These are phyloP conservation scores for Acacia acuminata DNA, from an alignment of 306 rosid genomes.

Conservation along the genomic window DNA sequence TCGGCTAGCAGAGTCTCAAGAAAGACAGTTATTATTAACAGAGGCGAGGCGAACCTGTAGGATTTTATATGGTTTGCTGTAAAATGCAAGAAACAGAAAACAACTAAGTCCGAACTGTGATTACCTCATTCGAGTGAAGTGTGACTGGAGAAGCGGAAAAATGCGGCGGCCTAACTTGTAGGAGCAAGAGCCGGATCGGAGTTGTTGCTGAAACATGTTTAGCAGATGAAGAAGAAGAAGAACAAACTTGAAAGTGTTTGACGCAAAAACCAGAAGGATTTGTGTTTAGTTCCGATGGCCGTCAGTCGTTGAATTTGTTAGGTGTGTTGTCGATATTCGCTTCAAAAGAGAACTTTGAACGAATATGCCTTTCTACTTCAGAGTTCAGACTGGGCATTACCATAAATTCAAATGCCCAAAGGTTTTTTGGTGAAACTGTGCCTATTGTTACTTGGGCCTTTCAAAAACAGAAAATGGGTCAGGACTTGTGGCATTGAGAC, in stretches of 20 bases:
- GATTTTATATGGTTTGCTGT: neutral
- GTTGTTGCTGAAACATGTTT: slow-evolving; percentile 12
- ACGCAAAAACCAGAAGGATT: neutral
- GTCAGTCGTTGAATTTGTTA: neutral
- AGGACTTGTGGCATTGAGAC: neutral
- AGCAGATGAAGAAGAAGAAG: neutral
- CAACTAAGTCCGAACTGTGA: neutral
- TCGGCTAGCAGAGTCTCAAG: too few relatives aligned
- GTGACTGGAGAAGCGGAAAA: slow-evolving; percentile 12
- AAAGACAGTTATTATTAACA: neutral
- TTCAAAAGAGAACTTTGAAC: slow-evolving; percentile 30
- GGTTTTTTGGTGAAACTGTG: too few relatives aligned
- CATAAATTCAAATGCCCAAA: too few relatives aligned
- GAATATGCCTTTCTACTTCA: slow-evolving; percentile 34
- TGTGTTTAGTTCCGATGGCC: neutral
- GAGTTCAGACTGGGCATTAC: neutral
- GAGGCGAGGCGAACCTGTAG: neutral
- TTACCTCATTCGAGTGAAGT: slow-evolving; percentile 29
- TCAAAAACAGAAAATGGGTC: neutral
- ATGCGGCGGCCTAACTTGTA: neutral
- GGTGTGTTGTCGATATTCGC: neutral
- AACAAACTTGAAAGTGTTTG: slow-evolving; percentile 1
- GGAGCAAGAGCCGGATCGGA: neutral
- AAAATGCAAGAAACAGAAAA: slow-evolving; percentile 2
- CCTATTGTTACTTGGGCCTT: neutral